Evolutionary conservation across 139 green algal genomes (phyloP), one percentile per base, ranked within the genome.

Genomic region (Volvox reticuliferus): DNA sequence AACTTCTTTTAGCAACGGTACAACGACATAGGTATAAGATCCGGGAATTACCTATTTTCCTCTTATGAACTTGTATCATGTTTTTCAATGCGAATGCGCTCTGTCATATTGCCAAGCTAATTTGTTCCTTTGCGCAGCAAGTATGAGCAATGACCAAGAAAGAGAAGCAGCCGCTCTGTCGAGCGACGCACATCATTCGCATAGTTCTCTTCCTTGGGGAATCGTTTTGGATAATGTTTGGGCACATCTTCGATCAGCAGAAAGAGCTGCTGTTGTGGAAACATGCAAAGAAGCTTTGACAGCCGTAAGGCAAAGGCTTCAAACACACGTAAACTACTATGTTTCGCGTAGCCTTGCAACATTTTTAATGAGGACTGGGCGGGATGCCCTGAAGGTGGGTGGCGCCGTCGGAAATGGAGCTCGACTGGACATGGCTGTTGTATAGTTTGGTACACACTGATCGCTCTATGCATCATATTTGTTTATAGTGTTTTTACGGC

Each of bases 171-270:
- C 32, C 24, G 55, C 37, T 55, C 32, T 37, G 32, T 20, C 67
- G 36, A 37, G 20, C 32, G 3, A 1, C 9, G 24, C 76, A 2
- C 35, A 89, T 65, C 35, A 80, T 24, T 17, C 33, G 35, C 63
- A 79, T 21, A 26, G 50, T 55, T 16, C 16, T 44, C 17, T 89
- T 12, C 83, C 67, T 22, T 89, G 83, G 83, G 83, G 67, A 2
- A 77, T 89, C 21, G 33, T 89, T 2, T 68, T 89, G 0, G 83
- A 89, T 28, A 89, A 89, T 44, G 67, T 80, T 0, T 89, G 83
- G 83, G 83, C 83, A 9, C 67, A 44, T 12, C 36, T 89, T 16
- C 36, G 83, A 24, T 68, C 83, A 30, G 67, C 36, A 3, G 83
- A 89, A 5, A 63, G 83, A 21, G 21, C 33, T 2, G 12, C 67